phyloP scores from a whole-genome alignment of 805 yeast species.

The Candida vartiovaarae region DNA sequence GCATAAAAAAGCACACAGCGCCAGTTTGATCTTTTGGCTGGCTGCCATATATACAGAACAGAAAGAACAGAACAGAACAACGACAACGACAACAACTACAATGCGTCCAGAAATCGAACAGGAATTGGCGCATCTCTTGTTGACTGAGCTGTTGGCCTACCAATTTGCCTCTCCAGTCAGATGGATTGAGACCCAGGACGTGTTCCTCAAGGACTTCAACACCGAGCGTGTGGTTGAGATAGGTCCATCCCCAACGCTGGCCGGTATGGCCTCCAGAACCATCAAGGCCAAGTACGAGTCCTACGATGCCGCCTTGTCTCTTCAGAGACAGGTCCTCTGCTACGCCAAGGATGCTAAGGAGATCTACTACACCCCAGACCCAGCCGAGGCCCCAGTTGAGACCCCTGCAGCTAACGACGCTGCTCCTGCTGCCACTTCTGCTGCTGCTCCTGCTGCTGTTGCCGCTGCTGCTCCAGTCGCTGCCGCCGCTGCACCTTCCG shows the following conservation, averaged over 20 bases:
- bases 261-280: constrained; percentile 98
- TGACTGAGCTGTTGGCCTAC: constrained; percentile 94
- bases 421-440: constrained; percentile 34
- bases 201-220: constrained; percentile 85
- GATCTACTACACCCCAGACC: constrained; percentile 89
- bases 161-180: constrained; percentile 99
- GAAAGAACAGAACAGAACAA: neutral
- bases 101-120: constrained; percentile 91
- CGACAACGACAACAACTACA: constrained; percentile 1
- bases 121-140: constrained; percentile 89
- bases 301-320: constrained; percentile 87
- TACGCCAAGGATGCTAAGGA: constrained; percentile 95
- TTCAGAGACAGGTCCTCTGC: constrained; percentile 88
- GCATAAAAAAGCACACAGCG: too few relatives aligned
- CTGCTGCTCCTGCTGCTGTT: constrained; percentile 50
- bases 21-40: too few relatives aligned
- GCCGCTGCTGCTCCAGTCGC: constrained; percentile 55
- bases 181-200: constrained; percentile 99
- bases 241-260: constrained; percentile 97
- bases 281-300: constrained; percentile 90
- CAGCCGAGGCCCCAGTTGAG: constrained; percentile 32
- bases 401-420: constrained; percentile 26
- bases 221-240: constrained; percentile 97
- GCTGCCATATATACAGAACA: too few relatives aligned
- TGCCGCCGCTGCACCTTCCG: constrained; percentile 53